Evolutionary conservation across 208 protist species (phyloP).

Genomic region (Spongospora subterranea): DNA sequence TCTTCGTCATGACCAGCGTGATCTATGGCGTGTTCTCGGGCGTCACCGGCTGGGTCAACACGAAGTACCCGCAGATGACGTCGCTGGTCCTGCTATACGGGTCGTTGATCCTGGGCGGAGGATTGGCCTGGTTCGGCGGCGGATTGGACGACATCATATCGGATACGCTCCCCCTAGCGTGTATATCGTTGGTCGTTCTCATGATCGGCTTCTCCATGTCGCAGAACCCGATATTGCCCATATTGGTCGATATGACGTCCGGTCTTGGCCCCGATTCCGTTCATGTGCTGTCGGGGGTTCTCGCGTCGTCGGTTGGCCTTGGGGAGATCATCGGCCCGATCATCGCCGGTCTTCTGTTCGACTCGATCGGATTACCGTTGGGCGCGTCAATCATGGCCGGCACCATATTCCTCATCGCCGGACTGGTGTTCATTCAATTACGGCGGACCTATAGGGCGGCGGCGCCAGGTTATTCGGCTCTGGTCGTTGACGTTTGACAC

Average conservation of each 20-base stretch:
- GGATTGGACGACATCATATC: not conserved
- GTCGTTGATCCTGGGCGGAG: not conserved
- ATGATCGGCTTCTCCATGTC: constrained; percentile 46
- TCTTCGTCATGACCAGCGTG: constrained; percentile 30
- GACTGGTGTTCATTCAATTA: no score
- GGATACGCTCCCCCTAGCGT: not conserved
- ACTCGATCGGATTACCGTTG: constrained; percentile 18
- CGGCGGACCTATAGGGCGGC: no score
- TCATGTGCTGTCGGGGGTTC: constrained; percentile 20
- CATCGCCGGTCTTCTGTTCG: constrained; percentile 40
- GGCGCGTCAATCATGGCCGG: not conserved
- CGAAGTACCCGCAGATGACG: not conserved
- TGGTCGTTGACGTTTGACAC: no score
- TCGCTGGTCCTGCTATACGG: not conserved
- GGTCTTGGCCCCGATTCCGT: not conserved
- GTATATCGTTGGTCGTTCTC: not conserved
- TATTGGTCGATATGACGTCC: not conserved
- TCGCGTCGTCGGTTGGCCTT: not conserved
- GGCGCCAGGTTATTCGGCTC: no score
- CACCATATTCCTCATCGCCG: not conserved
- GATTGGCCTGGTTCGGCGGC: not conserved
- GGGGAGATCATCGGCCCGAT: constrained; percentile 43
- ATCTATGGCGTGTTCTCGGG: constrained; percentile 43
- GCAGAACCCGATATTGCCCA: not conserved
- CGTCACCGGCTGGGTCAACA: not conserved